Conservation (phyloP, 2,329 filamentous ascomycete species). For the Sclerotinia spermophila region DNA sequence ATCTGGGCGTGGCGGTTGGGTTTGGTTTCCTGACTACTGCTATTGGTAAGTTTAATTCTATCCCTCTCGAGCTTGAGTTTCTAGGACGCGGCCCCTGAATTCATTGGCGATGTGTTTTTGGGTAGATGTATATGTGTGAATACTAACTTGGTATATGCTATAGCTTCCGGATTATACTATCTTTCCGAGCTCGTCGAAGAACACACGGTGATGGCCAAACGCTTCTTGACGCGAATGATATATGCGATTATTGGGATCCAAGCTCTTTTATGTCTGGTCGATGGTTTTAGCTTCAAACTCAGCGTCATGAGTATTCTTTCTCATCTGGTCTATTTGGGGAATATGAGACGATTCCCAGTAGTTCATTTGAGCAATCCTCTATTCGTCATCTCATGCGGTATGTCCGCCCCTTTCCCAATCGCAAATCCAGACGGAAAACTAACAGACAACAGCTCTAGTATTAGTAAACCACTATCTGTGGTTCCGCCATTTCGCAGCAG, state of each 20-base stretch:
- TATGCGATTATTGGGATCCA: slow-evolving; percentile 77
- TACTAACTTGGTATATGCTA: slow-evolving; percentile 7
- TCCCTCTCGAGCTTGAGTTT: neutral
- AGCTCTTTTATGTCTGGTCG: slow-evolving; percentile 69
- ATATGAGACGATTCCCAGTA: slow-evolving; percentile 69
- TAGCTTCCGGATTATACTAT: slow-evolving; percentile 96
- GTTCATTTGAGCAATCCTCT: slow-evolving; percentile 86
- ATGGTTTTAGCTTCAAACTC: slow-evolving; percentile 77
- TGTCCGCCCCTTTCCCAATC: slow-evolving; percentile 30
- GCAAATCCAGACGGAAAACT: neutral
- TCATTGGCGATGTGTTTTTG: neutral
- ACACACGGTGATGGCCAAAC: slow-evolving; percentile 89
- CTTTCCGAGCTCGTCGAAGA: slow-evolving; percentile 97
- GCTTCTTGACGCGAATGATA: slow-evolving; percentile 78
- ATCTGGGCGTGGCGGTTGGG: slow-evolving; percentile 79
- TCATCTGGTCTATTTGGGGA: slow-evolving; percentile 83
- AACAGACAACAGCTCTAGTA: slow-evolving; percentile 62
- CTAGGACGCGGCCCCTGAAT: neutral
- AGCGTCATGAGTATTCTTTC: slow-evolving; percentile 73
- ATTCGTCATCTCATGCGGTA: slow-evolving; percentile 80
- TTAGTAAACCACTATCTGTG: slow-evolving; percentile 89
- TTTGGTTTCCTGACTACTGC: slow-evolving; percentile 93
- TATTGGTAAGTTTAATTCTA: slow-evolving; percentile 59
- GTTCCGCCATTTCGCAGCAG: slow-evolving; percentile 85
- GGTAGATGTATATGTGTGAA: fast-evolving